Evolutionary conservation across 164 flowering plant species (phyloP).

Genomic region (Stephania japonica): DNA sequence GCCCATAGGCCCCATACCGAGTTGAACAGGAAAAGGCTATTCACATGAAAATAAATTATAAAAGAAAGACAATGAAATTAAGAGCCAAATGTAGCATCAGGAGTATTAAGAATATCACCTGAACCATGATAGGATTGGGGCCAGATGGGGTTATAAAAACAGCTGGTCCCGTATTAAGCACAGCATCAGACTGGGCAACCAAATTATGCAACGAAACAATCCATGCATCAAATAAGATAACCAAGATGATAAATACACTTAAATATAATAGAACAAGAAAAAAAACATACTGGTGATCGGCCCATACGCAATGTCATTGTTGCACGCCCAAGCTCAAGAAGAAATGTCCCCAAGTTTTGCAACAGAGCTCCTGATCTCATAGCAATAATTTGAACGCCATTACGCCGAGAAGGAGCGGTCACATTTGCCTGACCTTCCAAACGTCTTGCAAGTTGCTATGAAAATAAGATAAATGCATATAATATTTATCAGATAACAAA

Average conservation of each 20-base stretch:
- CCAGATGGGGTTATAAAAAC: constrained; percentile 72
- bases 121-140: constrained; percentile 95
- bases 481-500: background rate
- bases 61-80: constrained; percentile 2
- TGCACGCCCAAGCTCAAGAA: constrained; percentile 91
- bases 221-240: background rate
- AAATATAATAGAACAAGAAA: background rate
- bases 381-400: constrained; percentile 48
- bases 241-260: background rate
- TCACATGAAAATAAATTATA: constrained; percentile 6
- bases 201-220: background rate
- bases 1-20: constrained; percentile 53
- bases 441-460: constrained; percentile 66
- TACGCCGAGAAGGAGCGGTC: constrained; percentile 42
- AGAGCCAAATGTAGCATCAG: background rate
- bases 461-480: background rate
- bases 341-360: constrained; percentile 69
- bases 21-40: constrained; percentile 75
- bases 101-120: constrained; percentile 37
- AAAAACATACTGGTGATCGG: constrained; percentile 53
- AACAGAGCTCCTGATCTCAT: constrained; percentile 52
- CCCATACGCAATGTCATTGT: constrained; percentile 79
- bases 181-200: constrained; percentile 67
- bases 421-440: constrained; percentile 48
- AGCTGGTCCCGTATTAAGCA: constrained; percentile 93